Evolutionary conservation across 495 filamentous ascomycete genomes (phyloP).

Genomic region (Podospora didyma): DNA sequence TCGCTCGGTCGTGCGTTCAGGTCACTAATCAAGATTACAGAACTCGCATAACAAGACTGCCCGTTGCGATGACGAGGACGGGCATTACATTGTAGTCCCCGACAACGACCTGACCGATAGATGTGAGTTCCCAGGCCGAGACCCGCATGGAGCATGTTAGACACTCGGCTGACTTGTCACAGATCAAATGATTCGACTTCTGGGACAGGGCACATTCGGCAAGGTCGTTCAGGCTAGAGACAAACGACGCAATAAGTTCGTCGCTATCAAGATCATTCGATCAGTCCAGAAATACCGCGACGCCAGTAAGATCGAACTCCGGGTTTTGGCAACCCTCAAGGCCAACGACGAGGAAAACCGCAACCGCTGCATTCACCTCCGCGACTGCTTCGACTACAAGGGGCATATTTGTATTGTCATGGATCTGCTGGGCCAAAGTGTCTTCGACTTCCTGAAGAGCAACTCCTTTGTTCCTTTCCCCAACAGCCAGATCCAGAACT

Average conservation of each 20-base stretch:
- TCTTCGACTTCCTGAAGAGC: slow-evolving; percentile 96
- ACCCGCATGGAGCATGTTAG: neutral
- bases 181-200: slow-evolving; percentile 84
- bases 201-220: slow-evolving; percentile 96
- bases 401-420: slow-evolving; percentile 99
- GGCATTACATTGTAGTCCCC: slow-evolving; percentile 87
- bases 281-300: slow-evolving; percentile 98
- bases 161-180: slow-evolving; percentile 6
- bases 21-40: slow-evolving; percentile 27
- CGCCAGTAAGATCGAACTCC: slow-evolving; percentile 91
- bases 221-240: slow-evolving; percentile 95
- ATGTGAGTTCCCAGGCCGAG: slow-evolving; percentile 60
- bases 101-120: slow-evolving; percentile 78
- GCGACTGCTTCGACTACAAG: slow-evolving; percentile 95
- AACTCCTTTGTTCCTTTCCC: slow-evolving; percentile 95
- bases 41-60: slow-evolving; percentile 49
- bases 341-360: slow-evolving; percentile 87
- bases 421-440: slow-evolving; percentile 90
- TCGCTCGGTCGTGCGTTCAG: neutral
- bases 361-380: slow-evolving; percentile 94
- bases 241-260: slow-evolving; percentile 64
- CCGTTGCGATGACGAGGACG: slow-evolving; percentile 86
- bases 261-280: slow-evolving; percentile 95
- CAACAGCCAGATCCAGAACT: slow-evolving; percentile 97
- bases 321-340: slow-evolving; percentile 84